Percentiles rank a stretch among this genome's conserved stretches.
phyloP scores from a whole-genome alignment of 148 eudicot species.

The Silene latifolia region DNA sequence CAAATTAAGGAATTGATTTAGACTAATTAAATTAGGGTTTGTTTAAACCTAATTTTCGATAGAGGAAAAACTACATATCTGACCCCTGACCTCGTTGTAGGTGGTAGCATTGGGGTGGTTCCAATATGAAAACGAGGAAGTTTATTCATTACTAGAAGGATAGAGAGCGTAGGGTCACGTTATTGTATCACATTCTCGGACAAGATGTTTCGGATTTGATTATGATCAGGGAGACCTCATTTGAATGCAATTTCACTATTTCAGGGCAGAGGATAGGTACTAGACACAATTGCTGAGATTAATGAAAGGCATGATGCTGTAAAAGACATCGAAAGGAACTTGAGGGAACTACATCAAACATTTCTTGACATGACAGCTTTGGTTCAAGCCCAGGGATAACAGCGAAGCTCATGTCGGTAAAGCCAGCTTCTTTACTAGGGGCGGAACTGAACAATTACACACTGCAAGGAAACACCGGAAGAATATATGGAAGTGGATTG shows the following conservation, averaged over 20 bases:
- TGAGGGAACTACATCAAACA: constrained; percentile 50
- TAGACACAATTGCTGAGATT: constrained; percentile 51
- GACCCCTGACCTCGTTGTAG: too few species aligned
- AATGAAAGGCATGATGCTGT: constrained; percentile 66
- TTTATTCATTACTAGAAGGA: too few species aligned
- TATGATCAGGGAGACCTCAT: background rate
- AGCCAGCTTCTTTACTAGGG: constrained; percentile 39
- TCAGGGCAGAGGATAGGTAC: constrained; percentile 48
- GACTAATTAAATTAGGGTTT: too few species aligned
- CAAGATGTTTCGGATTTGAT: too few species aligned
- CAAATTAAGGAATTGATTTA: too few species aligned
- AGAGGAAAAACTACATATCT: too few species aligned
- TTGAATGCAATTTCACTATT: background rate
- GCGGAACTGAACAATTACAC: constrained; percentile 35
- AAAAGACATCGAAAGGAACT: constrained; percentile 45
- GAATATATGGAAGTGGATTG: constrained; percentile 52
- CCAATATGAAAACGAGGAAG: too few species aligned
- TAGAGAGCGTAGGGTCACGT: too few species aligned
- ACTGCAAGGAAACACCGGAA: constrained; percentile 47
- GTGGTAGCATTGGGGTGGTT: too few species aligned
- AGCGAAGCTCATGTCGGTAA: constrained; percentile 45
- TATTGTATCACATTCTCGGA: too few species aligned
- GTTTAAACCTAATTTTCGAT: too few species aligned
- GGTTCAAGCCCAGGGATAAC: constrained; percentile 48
- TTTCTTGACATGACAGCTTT: constrained; percentile 56